Base-by-base conservation (phyloP, 495 filamentous ascomycete genomes). In the Aspergillus asperescens region DNA sequence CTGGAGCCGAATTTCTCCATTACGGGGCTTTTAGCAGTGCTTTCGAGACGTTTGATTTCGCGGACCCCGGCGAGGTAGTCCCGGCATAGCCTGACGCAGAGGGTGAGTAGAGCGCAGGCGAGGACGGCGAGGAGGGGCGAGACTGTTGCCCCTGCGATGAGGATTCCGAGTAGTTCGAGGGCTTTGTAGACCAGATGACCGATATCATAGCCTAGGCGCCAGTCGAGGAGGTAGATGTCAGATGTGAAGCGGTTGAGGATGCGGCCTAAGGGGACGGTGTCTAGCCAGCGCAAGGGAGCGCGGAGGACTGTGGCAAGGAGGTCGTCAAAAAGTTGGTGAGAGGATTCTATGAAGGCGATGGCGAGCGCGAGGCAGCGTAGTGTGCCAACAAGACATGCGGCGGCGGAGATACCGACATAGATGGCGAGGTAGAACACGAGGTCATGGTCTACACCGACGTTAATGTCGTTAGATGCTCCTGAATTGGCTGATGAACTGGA, bases 161-260 rank as follows among this genome's bases (percentile, higher is more conserved):
- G 48, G 9, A 71, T 65, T 0, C 65, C 59, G 1, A 62, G 18
- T 0, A 70, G 43, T 20, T 68, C 59, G n/a, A 69, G 41, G 10
- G 48, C 48, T 83, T 66, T 77, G 55, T 77, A 79, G 13, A 76
- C 62, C 1, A 81, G 69, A 51, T 81, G 81, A 1, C 74, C 76
- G 41, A 88, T 51, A 37, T 84, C 80, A 50, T 77, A 78, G 12
- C 78, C 75, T n/a, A 89, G 62, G 23, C 75, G 73, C 19, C 31
- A 67, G 62, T 90, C 87, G 15, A 89, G 73, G 1, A 78, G 77
- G 57, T 82, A 77, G 60, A 90, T 87, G 60, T 90, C 87, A 6
- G 83, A 75, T 0, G 86, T 86, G 51, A 90, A 89, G 5, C 87
- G 78, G 67, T 90, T 91, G 12, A 90, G 58, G 27, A 90, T 81